Evolutionary conservation across 371 early-diverging fungal species (phyloP).

Genomic region (Lichtheimia ramosa): DNA sequence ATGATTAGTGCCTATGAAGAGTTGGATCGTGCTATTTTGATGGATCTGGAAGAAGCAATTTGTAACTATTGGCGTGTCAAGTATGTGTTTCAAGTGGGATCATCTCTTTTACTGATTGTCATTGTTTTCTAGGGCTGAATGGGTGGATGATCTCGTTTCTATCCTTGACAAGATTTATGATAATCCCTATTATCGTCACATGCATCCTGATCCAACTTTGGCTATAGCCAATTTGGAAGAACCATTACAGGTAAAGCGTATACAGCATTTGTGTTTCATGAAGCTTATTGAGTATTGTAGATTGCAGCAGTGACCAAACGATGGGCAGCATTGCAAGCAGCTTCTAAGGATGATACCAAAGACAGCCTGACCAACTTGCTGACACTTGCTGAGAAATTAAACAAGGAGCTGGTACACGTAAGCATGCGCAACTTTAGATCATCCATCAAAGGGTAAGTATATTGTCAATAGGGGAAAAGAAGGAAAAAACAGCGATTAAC

Average conservation of each 20-base stretch:
- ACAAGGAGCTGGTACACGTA: constrained; percentile 38
- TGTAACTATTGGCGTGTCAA: constrained; percentile 42
- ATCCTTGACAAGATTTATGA: constrained; percentile 52
- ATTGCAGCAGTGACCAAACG: constrained; percentile 30
- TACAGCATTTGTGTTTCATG: constrained; percentile 11
- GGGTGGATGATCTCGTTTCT: constrained; percentile 34
- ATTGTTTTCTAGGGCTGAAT: constrained; percentile 26
- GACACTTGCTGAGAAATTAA: constrained; percentile 44
- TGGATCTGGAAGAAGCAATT: constrained; percentile 34
- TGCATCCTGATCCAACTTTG: constrained; percentile 35
- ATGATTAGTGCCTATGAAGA: constrained; percentile 42
- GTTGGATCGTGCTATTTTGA: constrained; percentile 35
- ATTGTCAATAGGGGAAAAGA: not conserved
- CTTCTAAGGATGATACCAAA: constrained; percentile 25
- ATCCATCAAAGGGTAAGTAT: constrained; percentile 35
- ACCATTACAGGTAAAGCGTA: constrained; percentile 42
- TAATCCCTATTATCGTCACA: constrained; percentile 42
- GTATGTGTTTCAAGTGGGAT: constrained; percentile 27
- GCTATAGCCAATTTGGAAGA: constrained; percentile 39
- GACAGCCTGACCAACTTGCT: constrained; percentile 35
- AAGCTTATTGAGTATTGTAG: not conserved
- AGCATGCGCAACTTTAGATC: constrained; percentile 38
- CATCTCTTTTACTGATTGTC: too few species aligned
- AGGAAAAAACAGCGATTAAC: not conserved
- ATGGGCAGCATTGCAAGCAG: constrained; percentile 41